These are phyloP conservation scores for Aspergillus bridgeri DNA, from an alignment of 495 filamentous ascomycete species.

Conservation along the genomic window DNA sequence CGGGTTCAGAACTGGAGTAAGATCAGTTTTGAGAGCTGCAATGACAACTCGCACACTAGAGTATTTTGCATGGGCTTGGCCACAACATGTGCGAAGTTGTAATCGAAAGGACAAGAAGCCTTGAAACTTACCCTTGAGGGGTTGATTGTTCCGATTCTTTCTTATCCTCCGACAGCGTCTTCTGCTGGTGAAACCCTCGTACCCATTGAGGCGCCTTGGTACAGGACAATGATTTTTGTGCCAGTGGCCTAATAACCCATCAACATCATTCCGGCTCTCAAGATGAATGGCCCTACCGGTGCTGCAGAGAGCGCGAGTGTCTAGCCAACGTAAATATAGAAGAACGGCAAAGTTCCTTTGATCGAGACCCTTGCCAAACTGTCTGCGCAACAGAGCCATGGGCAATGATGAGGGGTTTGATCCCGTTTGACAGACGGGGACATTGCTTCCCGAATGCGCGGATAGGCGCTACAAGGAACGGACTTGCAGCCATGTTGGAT, in stretches of 20 bases:
- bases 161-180: neutral
- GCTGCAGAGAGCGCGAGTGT: conserved; percentile 4
- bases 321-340: conserved; percentile 9
- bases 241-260: neutral
- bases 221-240: neutral
- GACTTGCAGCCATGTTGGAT: conserved; percentile 13
- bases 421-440: conserved; percentile 1
- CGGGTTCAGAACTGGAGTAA: conserved; percentile 8
- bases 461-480: conserved; percentile 2
- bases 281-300: neutral
- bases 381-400: neutral
- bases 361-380: conserved; percentile 8
- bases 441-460: conserved; percentile 9
- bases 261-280: neutral
- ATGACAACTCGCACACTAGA: neutral
- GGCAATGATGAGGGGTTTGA: neutral
- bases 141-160: neutral
- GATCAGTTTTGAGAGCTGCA: neutral
- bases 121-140: neutral
- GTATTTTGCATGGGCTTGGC: neutral
- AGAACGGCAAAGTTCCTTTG: neutral
- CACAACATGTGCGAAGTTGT: neutral
- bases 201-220: too few relatives aligned
- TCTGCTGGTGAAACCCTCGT: neutral
- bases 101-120: neutral